Evolutionary conservation across 805 yeast species (phyloP), one percentile per base, ranked within the genome.

Genomic region (Nadsonia fulvescens): DNA sequence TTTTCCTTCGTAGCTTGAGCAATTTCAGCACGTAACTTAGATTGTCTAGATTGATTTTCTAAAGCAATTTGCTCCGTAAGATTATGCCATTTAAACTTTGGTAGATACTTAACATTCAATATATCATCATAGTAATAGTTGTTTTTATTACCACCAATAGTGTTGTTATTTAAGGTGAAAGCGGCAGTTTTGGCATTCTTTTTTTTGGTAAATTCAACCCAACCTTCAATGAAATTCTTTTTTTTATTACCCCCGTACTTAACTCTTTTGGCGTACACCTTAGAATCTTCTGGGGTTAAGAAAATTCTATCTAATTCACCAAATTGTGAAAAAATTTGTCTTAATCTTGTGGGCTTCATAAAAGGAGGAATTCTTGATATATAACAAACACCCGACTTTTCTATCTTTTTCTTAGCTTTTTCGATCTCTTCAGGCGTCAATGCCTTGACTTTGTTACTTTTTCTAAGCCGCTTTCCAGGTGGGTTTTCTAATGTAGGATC

Each of bases 1-100:
- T 83, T 83, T 47, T 86, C 62, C 39, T 78, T 75, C 30, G 71
- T 75, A 20, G 91, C 93, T 48, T 81, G 93, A 1, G 91, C 65
- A 18, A 89, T 66, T 49, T 89, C 96, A 33, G 91, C 66, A 35
- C 82, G 72, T 43, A 86, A 57, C 52, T 78, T 82, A 27, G 86
- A 69, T 42, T 82, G 92, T 49, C 93, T 70, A 22, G 73, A 62
- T 48, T 83, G 94, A 36, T 75, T 73, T 52, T 89, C 96, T 41
- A 67, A 67, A 3, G 93, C 82, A 36, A 86, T 77, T 46, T 86
- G 94, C 46, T 76, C 91, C 3, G 95, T 83, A 45, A 89, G 58
- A 43, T 89, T 92, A 30, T 74, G 62, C 98, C 98, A 89, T 46
- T 89, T 89, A 62, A 86, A 89, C 2, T 86, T 82, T 6, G 79